A percentile compares a stretch with the other conserved stretches of the same genome.
Evolutionary conservation across 805 yeast genomes (phyloP).

Genomic region (Torulaspora gathmanii): DNA sequence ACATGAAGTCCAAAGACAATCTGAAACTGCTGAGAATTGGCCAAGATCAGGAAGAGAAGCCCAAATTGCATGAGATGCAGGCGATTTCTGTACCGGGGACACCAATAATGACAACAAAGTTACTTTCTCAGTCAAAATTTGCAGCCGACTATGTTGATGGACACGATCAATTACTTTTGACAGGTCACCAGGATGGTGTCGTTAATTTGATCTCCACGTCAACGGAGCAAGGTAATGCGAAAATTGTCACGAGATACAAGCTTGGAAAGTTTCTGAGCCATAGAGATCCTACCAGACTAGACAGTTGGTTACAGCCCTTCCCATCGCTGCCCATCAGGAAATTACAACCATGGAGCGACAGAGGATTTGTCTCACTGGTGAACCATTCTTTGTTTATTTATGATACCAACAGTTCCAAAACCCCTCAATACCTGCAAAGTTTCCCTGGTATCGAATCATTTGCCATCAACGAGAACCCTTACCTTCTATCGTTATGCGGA

Average conservation of each 20-base stretch:
- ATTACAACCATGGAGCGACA: slow-evolving; percentile 16
- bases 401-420: slow-evolving; percentile 53
- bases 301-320: slow-evolving; percentile 15
- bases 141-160: slow-evolving; percentile 12
- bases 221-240: slow-evolving; percentile 51
- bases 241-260: slow-evolving; percentile 70
- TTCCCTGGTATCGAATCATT: slow-evolving; percentile 25
- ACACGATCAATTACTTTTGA: slow-evolving; percentile 37
- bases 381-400: slow-evolving; percentile 70
- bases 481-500: slow-evolving; percentile 47
- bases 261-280: slow-evolving; percentile 59
- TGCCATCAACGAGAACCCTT: slow-evolving; percentile 37
- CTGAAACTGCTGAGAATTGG: slow-evolving; percentile 19
- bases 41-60: background rate
- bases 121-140: slow-evolving; percentile 13
- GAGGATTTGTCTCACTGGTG: slow-evolving; percentile 54
- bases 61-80: slow-evolving; percentile 21
- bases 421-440: slow-evolving; percentile 26
- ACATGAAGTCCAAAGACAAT: slow-evolving; percentile 15
- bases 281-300: slow-evolving; percentile 15
- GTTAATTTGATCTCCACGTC: slow-evolving; percentile 65
- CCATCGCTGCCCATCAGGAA: slow-evolving; percentile 23
- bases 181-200: slow-evolving; percentile 75
- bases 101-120: slow-evolving; percentile 16
- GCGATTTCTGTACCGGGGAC: slow-evolving; percentile 27